Evolutionary conservation across 2,329 filamentous ascomycete species (phyloP).

Genomic region (Thelonectria blattea): DNA sequence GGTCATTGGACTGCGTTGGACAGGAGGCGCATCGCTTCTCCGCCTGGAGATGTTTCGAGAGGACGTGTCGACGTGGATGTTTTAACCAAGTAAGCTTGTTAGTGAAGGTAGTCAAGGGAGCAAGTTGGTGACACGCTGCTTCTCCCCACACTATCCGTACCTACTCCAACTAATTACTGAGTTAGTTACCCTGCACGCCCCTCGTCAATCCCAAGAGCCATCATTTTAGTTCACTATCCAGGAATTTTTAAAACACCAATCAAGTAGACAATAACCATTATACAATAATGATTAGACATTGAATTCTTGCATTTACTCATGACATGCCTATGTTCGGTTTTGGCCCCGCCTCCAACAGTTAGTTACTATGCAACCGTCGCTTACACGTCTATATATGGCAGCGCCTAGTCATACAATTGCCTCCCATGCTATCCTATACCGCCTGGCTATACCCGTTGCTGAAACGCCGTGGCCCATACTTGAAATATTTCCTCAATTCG

Average conservation of each 20-base stretch:
- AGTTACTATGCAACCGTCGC: conserved; percentile 29
- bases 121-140: conserved; percentile 36
- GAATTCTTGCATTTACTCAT: not conserved
- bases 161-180: no score
- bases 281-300: not conserved
- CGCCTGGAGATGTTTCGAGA: conserved; percentile 18
- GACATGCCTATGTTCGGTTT: conserved; percentile 9
- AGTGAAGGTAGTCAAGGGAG: not conserved
- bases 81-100: conserved; percentile 25
- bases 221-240: not conserved
- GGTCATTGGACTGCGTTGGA: conserved; percentile 47
- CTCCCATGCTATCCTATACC: conserved; percentile 52
- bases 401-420: conserved; percentile 22
- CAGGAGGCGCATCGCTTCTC: conserved; percentile 52
- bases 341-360: not conserved
- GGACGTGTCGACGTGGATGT: conserved; percentile 21
- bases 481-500: conserved; percentile 83
- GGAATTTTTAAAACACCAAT: no score
- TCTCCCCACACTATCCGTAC: conserved; percentile 28
- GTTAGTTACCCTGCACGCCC: conserved; percentile 30
- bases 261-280: not conserved
- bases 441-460: conserved; percentile 69
- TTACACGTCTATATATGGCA: conserved; percentile 9
- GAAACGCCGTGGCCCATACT: conserved; percentile 62
- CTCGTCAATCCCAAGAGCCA: not conserved